Base-by-base conservation (phyloP, 805 yeast genomes). In the Schwanniomyces vanrijiae region DNA sequence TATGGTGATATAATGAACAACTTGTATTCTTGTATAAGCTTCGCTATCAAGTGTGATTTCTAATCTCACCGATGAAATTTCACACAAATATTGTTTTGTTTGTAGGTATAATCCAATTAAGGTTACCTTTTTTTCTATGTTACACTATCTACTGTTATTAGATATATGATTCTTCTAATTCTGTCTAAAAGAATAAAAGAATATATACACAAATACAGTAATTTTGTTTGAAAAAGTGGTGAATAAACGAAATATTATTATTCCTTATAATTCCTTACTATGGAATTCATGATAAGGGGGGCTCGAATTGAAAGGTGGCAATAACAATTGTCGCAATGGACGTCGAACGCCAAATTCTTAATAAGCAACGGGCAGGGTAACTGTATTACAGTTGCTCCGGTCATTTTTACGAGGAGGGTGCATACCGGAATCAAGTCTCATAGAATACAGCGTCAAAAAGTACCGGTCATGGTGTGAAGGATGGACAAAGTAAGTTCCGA, bases 281-380 rank as follows among this genome's bases (percentile, higher is more conserved):
- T 16, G 20, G 19, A 28, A 14, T 14, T 42, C 44, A 42, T 34
- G 44, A 42, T 42, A 42, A 42, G 41, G 39, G 44, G 47, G 47
- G 47, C 29, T 44, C 40, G 40, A 39, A 31, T 40, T 37, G 41
- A 31, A 31, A 35, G 43, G 47, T 44, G 47, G 47, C 47, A 44
- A 44, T 29, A 24, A 40, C 34, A 14, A 31, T 34, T 44, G 43
- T 43, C 28, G 41, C 24, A 19, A 8, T 38, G 31, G 35, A 40
- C 31, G 41, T 40, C 24, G 25, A 20, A 31, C 47, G 47, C 44
- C 47, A 25, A 44, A 22, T 39, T 44, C 22, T 44, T 44, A 44
- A 26, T 44, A 44, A 44, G 33, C 47, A 31, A 26, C 40, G 13
- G 47, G 41, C 43, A 44, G 47, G 47, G 47, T 44, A 44, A 44